phyloP scores from a whole-genome alignment of 148 eudicot species.

The Camellia lanceoleosa region DNA sequence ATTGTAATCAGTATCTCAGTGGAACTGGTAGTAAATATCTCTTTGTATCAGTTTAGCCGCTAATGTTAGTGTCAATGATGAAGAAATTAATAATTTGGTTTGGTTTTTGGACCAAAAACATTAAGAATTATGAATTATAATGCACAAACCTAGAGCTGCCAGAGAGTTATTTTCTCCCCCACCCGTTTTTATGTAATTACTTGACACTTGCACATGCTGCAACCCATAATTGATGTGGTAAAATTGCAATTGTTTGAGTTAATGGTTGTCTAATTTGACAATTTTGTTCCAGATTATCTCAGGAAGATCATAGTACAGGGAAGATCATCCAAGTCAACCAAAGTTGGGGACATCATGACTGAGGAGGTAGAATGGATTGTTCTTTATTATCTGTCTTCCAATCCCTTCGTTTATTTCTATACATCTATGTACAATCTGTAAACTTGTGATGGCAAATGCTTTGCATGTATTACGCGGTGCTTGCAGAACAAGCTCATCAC shows the following conservation, averaged over 20 bases:
- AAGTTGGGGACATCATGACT: slow-evolving; percentile 99
- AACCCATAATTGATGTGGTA: neutral
- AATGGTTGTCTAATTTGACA: neutral
- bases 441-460: neutral
- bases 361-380: slow-evolving; percentile 61
- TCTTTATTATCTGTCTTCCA: neutral
- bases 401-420: too few species aligned
- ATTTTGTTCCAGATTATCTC: slow-evolving; percentile 71
- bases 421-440: neutral
- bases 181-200: neutral
- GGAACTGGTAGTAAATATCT: too few species aligned
- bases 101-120: neutral
- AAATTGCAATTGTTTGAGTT: neutral
- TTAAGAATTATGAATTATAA: neutral
- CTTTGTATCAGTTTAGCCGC: neutral
- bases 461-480: neutral
- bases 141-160: neutral
- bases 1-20: neutral
- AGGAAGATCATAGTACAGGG: slow-evolving; percentile 99
- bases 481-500: slow-evolving; percentile 97
- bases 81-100: neutral
- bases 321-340: slow-evolving; percentile 94
- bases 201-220: neutral
- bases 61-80: neutral
- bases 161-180: neutral